A percentile compares a stretch with the other conserved stretches of the same genome.
Conservation (phyloP, 306 rosid genomes). For the Pachyrhizus erosus region DNA sequence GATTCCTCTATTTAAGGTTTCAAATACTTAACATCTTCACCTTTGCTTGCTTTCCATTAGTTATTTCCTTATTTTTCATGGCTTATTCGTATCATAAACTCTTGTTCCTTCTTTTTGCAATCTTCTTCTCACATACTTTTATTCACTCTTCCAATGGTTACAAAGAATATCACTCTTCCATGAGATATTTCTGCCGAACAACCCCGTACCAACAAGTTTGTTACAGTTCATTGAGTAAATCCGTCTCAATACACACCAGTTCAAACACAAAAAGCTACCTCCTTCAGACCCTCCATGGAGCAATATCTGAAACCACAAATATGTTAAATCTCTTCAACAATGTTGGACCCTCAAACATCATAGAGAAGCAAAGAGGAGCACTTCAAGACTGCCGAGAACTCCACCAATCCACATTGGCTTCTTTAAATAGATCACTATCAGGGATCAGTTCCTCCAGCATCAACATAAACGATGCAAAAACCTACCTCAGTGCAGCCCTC, state of each 20-base stretch:
- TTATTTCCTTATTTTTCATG: slow-evolving; percentile 42
- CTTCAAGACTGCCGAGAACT: slow-evolving; percentile 75
- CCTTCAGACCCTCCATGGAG: slow-evolving; percentile 64
- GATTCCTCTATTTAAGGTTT: slow-evolving; percentile 14
- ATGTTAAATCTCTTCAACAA: slow-evolving; percentile 51
- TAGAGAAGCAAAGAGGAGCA: slow-evolving; percentile 73
- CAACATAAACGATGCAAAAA: slow-evolving; percentile 53
- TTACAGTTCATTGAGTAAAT: slow-evolving; percentile 64
- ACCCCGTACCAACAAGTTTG: slow-evolving; percentile 74
- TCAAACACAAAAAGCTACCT: slow-evolving; percentile 65
- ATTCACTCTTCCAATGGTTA: slow-evolving; percentile 42
- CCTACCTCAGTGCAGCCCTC: slow-evolving; percentile 80
- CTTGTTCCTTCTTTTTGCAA: slow-evolving; percentile 39
- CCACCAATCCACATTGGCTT: slow-evolving; percentile 66
- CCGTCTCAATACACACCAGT: slow-evolving; percentile 57
- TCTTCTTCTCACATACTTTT: slow-evolving; percentile 41
- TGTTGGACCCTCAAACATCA: slow-evolving; percentile 49
- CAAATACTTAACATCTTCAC: neutral
- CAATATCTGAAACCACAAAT: slow-evolving; percentile 69
- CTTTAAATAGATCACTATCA: slow-evolving; percentile 60
- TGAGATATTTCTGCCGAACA: slow-evolving; percentile 61
- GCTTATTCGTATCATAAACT: slow-evolving; percentile 55
- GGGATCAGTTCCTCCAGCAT: slow-evolving; percentile 33
- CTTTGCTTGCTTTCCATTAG: neutral
- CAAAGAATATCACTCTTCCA: slow-evolving; percentile 46